Evolutionary conservation across 106 monocot species (phyloP).

Genomic region (Acorus calamus): DNA sequence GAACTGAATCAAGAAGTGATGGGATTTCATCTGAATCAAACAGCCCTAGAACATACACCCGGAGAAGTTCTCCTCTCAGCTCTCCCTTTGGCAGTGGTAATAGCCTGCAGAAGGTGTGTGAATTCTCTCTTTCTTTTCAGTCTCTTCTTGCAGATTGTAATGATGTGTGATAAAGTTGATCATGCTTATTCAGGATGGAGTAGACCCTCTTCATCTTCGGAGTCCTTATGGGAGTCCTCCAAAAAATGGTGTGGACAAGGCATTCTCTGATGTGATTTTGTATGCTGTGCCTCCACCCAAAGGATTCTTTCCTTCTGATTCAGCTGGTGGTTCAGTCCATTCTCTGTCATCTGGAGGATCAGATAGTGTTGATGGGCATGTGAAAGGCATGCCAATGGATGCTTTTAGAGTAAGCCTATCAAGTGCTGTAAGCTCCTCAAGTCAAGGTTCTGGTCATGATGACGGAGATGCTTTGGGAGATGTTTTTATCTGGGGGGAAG

Average conservation of each 20-base stretch:
- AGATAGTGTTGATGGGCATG: conserved; percentile 46
- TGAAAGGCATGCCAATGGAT: conserved; percentile 46
- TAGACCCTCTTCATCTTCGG: conserved; percentile 37
- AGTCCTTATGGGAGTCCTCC: conserved; percentile 85
- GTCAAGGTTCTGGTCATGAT: conserved; percentile 98
- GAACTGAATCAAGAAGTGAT: conserved; percentile 80
- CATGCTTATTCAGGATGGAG: conserved; percentile 44
- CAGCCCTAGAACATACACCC: conserved; percentile 80
- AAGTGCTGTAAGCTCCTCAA: conserved; percentile 97
- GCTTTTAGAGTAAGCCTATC: conserved; percentile 82
- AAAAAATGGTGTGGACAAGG: conserved; percentile 65
- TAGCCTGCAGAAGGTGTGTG: conserved; percentile 59
- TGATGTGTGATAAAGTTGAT: background rate
- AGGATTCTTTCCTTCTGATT: conserved; percentile 57
- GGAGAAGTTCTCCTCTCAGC: conserved; percentile 55
- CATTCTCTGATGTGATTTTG: conserved; percentile 54
- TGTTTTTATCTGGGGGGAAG: conserved; percentile 98
- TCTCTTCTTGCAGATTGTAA: background rate
- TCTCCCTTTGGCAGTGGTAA: conserved; percentile 78
- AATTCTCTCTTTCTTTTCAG: conserved; percentile 5
- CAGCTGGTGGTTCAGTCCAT: conserved; percentile 49
- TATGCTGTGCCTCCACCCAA: conserved; percentile 43
- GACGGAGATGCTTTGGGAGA: conserved; percentile 98
- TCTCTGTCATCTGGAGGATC: conserved; percentile 63
- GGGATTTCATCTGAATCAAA: conserved; percentile 67